These are phyloP conservation scores for Myxozyma sirexii DNA, from an alignment of 805 yeast species.

Conservation along the genomic window DNA sequence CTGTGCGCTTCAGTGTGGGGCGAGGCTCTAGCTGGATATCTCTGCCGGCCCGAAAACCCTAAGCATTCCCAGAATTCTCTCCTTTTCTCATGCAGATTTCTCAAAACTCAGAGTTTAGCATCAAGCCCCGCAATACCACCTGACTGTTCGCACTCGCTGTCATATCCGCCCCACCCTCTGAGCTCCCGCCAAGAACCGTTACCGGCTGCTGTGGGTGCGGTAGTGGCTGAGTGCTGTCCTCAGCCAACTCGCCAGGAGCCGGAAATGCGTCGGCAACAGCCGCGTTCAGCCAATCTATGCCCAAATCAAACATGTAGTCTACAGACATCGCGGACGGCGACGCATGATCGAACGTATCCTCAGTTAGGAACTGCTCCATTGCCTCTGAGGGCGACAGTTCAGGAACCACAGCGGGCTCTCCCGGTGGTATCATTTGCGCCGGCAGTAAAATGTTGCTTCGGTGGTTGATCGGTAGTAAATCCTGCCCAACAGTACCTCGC, in stretches of 20 bases:
- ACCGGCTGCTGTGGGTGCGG: too few species aligned
- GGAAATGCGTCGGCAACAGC: not conserved
- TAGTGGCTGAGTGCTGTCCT: too few species aligned
- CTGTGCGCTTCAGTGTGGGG: too few species aligned
- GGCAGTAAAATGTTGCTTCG: not conserved
- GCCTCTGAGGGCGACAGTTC: slow-evolving; percentile 31
- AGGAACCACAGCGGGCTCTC: not conserved
- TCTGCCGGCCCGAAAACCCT: not conserved
- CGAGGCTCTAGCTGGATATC: too few species aligned
- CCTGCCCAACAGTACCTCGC: not conserved
- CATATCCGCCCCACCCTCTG: not conserved
- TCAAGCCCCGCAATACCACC: slow-evolving; percentile 9
- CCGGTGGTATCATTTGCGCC: not conserved
- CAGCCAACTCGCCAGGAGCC: too few species aligned
- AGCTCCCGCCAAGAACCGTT: not conserved
- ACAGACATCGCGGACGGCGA: slow-evolving; percentile 2
- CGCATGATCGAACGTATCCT: slow-evolving; percentile 20
- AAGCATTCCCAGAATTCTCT: too few species aligned
- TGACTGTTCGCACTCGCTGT: not conserved
- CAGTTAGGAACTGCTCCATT: slow-evolving; percentile 33
- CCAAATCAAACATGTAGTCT: slow-evolving; percentile 26
- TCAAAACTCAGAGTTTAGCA: slow-evolving; percentile 31
- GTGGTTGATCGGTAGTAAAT: too few species aligned
- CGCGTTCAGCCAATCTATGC: slow-evolving; percentile 26
- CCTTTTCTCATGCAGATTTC: too few species aligned